A percentile compares a stretch with the other conserved stretches of the same genome.
These are phyloP conservation scores for Noccaea bulbosa DNA, from an alignment of 345 rosid species.

Conservation along the genomic window DNA sequence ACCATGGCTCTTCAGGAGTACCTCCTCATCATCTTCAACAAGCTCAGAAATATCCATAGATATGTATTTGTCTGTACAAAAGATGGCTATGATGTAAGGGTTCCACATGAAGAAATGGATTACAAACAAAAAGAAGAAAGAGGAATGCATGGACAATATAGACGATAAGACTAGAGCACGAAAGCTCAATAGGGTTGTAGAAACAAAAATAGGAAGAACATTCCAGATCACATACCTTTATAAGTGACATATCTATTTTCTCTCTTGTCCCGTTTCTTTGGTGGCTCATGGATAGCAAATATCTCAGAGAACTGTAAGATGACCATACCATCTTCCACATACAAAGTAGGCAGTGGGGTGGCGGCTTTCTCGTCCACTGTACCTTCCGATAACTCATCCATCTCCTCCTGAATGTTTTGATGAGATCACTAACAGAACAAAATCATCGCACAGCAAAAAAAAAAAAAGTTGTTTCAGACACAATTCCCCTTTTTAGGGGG, in stretches of 20 bases:
- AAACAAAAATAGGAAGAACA: constrained; percentile 20
- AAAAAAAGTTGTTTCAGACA: constrained; percentile 24
- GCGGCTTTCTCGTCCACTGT: constrained; percentile 51
- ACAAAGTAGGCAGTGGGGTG: constrained; percentile 76
- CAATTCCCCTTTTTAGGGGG: constrained; percentile 32
- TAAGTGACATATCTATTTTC: constrained; percentile 58
- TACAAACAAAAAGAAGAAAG: constrained; percentile 12
- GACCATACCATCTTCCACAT: constrained; percentile 82
- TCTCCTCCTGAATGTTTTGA: constrained; percentile 49
- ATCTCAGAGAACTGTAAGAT: constrained; percentile 94
- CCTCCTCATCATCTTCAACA: constrained; percentile 93
- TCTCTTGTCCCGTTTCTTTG: constrained; percentile 65
- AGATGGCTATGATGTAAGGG: constrained; percentile 28
- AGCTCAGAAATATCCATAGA: constrained; percentile 61
- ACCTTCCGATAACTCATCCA: constrained; percentile 50
- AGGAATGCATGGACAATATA: constrained; percentile 23
- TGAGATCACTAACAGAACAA: constrained; percentile 42
- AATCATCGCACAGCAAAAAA: constrained; percentile 40
- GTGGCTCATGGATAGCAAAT: constrained; percentile 83
- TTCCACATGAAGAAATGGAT: constrained; percentile 10
- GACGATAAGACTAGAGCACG: constrained; percentile 12
- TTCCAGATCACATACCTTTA: constrained; percentile 58
- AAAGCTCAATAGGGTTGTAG: constrained; percentile 9
- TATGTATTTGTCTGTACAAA: constrained; percentile 64
- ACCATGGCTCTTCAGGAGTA: constrained; percentile 60